phyloP scores from a whole-genome alignment of 2,329 filamentous ascomycete genomes.

The Neopestalotiopsis clavispora region DNA sequence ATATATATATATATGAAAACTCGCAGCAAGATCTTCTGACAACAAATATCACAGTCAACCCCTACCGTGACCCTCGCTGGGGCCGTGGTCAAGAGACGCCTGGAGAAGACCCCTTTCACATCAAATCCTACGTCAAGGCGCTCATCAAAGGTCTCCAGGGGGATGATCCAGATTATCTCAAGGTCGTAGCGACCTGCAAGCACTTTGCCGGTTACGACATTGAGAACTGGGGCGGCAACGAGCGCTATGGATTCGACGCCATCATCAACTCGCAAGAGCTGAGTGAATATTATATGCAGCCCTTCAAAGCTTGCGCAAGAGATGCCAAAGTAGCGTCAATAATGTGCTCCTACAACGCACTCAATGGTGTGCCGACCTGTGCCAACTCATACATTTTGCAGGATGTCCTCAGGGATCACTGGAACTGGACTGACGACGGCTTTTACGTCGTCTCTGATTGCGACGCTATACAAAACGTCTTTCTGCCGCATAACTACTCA shows the following conservation, averaged over 20 bases:
- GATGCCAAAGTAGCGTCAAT: constrained; percentile 60
- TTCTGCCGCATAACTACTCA: constrained; percentile 42
- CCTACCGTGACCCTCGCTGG: constrained; percentile 30
- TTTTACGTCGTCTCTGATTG: constrained; percentile 71
- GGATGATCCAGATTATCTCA: constrained; percentile 29
- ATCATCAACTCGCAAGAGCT: constrained; percentile 64
- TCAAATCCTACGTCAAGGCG: constrained; percentile 55
- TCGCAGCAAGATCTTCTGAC: background rate
- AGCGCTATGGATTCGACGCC: constrained; percentile 59
- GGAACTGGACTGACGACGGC: constrained; percentile 65
- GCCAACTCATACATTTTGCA: constrained; percentile 66
- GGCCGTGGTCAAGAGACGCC: constrained; percentile 33
- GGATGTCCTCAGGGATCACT: constrained; percentile 67
- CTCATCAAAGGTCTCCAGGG: constrained; percentile 59
- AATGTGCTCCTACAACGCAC: constrained; percentile 67
- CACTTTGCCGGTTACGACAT: constrained; percentile 63
- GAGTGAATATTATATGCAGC: constrained; percentile 69
- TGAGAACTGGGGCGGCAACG: constrained; percentile 48
- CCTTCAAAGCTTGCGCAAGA: constrained; percentile 66
- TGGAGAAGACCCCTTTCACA: constrained; percentile 41
- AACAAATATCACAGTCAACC: constrained; percentile 23
- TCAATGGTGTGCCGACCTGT: constrained; percentile 70
- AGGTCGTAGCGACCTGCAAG: constrained; percentile 62
- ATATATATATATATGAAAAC: background rate
- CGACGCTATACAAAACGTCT: constrained; percentile 65